Evolutionary conservation across 2,329 filamentous ascomycete species (phyloP), one percentile per base, ranked within the genome.

Genomic region (Apiospora marii): DNA sequence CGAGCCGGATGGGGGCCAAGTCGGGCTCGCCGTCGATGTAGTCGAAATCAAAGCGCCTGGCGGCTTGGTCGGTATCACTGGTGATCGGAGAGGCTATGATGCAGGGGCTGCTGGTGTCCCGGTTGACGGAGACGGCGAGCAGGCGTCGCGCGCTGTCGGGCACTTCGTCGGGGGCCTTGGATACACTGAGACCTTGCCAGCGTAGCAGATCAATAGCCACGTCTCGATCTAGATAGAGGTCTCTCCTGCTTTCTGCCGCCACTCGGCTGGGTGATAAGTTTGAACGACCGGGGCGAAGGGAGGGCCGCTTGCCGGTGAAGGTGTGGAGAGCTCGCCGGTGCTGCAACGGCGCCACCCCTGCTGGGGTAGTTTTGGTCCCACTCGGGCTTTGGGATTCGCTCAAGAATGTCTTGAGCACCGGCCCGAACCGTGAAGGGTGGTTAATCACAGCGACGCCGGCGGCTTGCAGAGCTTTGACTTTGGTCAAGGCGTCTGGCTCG

Each of bases 361-460:
- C 70, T 51, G 51, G 10, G 64, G 68, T 34, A 12, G 71, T 68
- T 19, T 70, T 71, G 71, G 37, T 12, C 72, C 72, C 1, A 72
- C 58, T 24, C 73, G 48, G 44, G 71, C 64, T 3, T 10, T 44
- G 44, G 1, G 69, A 81, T 49, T 83, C 82, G 22, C 80, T 82
- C 4, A 95, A 83, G 19, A 93, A 83, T 3, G 83, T 82, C 80
- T 91, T 92, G 86, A 95, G 90, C 0, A 89, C 89, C 27, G 87
- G 84, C 0, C 93, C 93, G 74, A 96, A 93, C 74, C 93, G 91
- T 68, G 93, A 91, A 0, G 93, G 93, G 78, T 95, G 93, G 73
- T 93, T 90, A 3, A 95, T 91, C 81, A 95, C 90, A 0, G 88
- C 89, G 0, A 89, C 92, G 2, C 92, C 92, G 16, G 88, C 92